phyloP scores from a whole-genome alignment of 2,329 filamentous ascomycete genomes.

The Colletotrichum shisoi region DNA sequence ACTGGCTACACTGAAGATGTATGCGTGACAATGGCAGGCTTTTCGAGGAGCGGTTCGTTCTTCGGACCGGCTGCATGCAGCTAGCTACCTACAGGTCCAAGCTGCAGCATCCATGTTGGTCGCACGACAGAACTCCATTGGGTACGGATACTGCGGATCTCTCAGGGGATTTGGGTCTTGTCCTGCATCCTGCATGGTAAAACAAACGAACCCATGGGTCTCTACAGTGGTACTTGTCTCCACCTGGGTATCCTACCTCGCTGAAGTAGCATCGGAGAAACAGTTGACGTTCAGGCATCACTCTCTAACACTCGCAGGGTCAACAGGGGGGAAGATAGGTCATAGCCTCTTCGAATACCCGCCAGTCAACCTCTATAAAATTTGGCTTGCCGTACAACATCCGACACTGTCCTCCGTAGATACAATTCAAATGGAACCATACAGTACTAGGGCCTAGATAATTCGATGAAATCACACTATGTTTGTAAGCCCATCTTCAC shows the following conservation, averaged over 20 bases:
- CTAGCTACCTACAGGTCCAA: not conserved
- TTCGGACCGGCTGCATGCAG: not conserved
- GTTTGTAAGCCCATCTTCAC: not conserved
- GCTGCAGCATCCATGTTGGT: conserved; percentile 11
- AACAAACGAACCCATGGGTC: conserved; percentile 1
- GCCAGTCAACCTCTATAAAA: not conserved
- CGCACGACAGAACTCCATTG: not conserved
- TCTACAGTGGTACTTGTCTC: not conserved
- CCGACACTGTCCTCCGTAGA: not conserved
- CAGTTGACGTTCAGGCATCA: not conserved
- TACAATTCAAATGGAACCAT: not conserved
- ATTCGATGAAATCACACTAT: not conserved
- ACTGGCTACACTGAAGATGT: not conserved
- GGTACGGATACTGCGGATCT: not conserved
- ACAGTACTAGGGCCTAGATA: no score
- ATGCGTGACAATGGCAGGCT: not conserved
- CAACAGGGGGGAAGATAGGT: not conserved
- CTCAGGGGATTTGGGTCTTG: not conserved
- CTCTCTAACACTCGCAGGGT: not conserved
- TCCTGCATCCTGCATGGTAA: not conserved
- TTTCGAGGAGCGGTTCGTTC: not conserved
- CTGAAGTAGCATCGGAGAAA: not conserved
- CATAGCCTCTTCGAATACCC: no score
- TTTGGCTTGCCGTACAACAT: not conserved
- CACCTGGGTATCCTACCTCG: not conserved